Conservation (phyloP, 1,284 basidiomycete species). For the Exsudoporus floridanus region DNA sequence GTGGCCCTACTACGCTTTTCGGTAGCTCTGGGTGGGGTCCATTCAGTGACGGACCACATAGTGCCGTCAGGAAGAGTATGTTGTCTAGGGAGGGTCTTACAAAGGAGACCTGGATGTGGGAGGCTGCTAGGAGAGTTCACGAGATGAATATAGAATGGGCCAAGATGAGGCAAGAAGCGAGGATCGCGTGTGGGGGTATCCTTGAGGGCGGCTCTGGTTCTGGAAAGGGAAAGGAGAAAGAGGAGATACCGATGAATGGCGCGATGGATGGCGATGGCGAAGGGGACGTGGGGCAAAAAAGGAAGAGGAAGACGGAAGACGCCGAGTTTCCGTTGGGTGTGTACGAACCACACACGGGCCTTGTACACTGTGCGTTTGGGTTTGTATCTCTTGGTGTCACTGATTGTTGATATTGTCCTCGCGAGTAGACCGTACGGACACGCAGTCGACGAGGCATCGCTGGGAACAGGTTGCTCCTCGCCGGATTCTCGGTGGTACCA, state of each 20-base stretch:
- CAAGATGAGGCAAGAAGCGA: slow-evolving; percentile 57
- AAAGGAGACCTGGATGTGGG: slow-evolving; percentile 87
- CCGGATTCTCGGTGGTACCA: slow-evolving; percentile 64
- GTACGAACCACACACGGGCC: slow-evolving; percentile 72
- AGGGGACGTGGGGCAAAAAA: slow-evolving; percentile 34
- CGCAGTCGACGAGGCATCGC: slow-evolving; percentile 63
- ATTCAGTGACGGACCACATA: slow-evolving; percentile 78
- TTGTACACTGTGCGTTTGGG: slow-evolving; percentile 59
- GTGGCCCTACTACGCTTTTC: slow-evolving; percentile 86
- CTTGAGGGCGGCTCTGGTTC: slow-evolving; percentile 27
- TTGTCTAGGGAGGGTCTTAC: slow-evolving; percentile 71
- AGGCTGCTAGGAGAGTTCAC: slow-evolving; percentile 64
- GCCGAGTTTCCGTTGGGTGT: slow-evolving; percentile 52
- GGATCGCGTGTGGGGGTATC: slow-evolving; percentile 48
- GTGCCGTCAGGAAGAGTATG: slow-evolving; percentile 72
- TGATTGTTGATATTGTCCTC: slow-evolving; percentile 1
- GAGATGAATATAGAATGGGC: slow-evolving; percentile 66
- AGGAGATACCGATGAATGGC: slow-evolving; percentile 22
- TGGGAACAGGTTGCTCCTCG: slow-evolving; percentile 55
- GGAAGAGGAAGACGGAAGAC: slow-evolving; percentile 36
- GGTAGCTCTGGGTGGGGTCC: slow-evolving; percentile 80
- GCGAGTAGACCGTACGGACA: slow-evolving; percentile 61
- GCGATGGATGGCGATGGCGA: slow-evolving; percentile 24
- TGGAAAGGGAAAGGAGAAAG: slow-evolving; percentile 30
- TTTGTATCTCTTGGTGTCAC: not conserved